Conservation (phyloP, 768 basidiomycete species). For the Pleurotus citrinopileatus region DNA sequence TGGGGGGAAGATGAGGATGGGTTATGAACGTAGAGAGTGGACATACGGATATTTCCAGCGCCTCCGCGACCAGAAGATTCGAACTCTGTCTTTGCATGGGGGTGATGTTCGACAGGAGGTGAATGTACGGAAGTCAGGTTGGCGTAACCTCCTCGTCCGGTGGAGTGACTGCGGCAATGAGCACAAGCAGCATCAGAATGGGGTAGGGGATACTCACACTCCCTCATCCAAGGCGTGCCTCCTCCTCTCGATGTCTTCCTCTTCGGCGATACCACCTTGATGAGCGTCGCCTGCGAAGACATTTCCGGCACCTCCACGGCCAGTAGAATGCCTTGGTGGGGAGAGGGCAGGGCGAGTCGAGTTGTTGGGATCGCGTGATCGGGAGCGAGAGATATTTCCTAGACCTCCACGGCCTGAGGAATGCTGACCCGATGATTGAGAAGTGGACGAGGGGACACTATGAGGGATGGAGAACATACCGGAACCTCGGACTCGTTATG, state of each 20-base stretch:
- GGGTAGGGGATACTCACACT: constrained; percentile 10
- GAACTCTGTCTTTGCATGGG: neutral
- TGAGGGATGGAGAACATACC: constrained; percentile 5
- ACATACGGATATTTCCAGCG: constrained; percentile 10
- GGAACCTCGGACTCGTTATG: constrained; percentile 28
- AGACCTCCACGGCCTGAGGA: constrained; percentile 65
- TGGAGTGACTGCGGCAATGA: constrained; percentile 1
- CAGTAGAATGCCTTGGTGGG: constrained; percentile 14
- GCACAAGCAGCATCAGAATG: neutral
- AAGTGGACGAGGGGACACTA: constrained; percentile 6
- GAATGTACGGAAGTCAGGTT: constrained; percentile 1
- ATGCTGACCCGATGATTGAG: constrained; percentile 33
- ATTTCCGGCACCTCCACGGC: constrained; percentile 19
- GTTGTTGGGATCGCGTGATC: constrained; percentile 39
- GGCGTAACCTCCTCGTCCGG: constrained; percentile 5
- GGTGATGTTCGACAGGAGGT: constrained; percentile 11
- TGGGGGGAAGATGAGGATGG: too few relatives aligned
- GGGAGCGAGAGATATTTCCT: constrained; percentile 62
- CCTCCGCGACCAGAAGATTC: constrained; percentile 12
- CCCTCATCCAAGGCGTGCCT: constrained; percentile 7
- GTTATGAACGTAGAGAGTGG: too few relatives aligned
- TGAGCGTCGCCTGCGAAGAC: constrained; percentile 12
- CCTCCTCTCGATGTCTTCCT: constrained; percentile 14
- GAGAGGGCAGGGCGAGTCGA: neutral
- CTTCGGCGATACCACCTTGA: constrained; percentile 4